Percentiles rank a stretch among this genome's conserved stretches.
Evolutionary conservation across 2,329 filamentous ascomycete species (phyloP).

Genomic region (Magnaporthiopsis poae): DNA sequence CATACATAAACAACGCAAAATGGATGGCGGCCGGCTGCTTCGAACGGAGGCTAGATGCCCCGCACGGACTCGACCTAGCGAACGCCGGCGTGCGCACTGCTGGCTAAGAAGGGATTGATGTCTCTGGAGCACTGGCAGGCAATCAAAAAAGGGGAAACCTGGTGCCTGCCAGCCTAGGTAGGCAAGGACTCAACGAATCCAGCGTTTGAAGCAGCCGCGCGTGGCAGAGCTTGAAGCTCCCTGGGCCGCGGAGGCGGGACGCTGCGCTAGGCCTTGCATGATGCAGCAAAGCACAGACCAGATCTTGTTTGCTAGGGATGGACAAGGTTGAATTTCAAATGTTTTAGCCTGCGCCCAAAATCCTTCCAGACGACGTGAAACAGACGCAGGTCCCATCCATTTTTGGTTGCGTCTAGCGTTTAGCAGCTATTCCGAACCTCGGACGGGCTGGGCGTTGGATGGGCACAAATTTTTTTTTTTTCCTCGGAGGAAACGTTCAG

Average conservation of each 20-base stretch:
- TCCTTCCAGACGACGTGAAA: neutral
- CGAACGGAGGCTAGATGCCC: neutral
- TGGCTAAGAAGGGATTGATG: neutral
- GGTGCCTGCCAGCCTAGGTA: neutral
- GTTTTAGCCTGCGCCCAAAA: neutral
- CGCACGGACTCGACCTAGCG: neutral
- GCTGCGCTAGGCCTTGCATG: neutral
- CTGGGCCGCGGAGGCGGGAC: neutral
- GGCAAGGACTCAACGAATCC: neutral
- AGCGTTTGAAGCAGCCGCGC: neutral
- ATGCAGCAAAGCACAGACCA: neutral
- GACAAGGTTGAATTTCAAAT: too few relatives aligned
- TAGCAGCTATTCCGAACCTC: neutral
- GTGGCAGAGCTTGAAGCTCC: neutral
- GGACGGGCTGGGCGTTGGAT: neutral
- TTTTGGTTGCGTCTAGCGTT: neutral
- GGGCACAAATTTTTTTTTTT: too few relatives aligned
- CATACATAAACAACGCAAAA: neutral
- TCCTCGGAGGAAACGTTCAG: too few relatives aligned
- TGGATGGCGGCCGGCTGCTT: neutral
- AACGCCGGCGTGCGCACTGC: too few relatives aligned
- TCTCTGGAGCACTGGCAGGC: neutral
- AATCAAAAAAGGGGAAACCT: neutral
- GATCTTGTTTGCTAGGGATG: neutral
- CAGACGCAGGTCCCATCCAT: neutral